Evolutionary conservation across 2,329 filamentous ascomycete species (phyloP).

Genomic region (Blastomyces gilchristii): DNA sequence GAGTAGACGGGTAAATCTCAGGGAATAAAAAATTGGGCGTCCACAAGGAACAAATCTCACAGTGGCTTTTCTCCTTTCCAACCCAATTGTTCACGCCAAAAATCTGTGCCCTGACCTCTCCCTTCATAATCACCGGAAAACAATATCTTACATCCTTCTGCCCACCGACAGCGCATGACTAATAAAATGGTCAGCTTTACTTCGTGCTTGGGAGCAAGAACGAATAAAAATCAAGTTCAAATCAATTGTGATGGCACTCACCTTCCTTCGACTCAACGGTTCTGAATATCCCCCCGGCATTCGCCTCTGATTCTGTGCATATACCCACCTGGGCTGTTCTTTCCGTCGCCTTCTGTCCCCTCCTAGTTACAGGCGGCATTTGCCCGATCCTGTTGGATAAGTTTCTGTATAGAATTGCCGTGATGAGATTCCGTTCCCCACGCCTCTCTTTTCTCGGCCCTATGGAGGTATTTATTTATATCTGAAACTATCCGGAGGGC

Average conservation of each 20-base stretch:
- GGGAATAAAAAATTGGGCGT: not conserved
- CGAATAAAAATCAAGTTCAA: not conserved
- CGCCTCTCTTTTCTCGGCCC: not conserved
- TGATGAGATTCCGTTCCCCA: not conserved
- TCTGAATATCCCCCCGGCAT: not conserved
- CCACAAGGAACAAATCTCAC: constrained; percentile 8
- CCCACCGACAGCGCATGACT: too few species aligned
- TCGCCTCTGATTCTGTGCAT: not conserved
- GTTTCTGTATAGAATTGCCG: not conserved
- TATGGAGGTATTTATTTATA: not conserved
- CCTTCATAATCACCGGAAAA: constrained; percentile 11
- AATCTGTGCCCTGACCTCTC: constrained; percentile 8
- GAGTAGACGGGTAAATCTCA: not conserved
- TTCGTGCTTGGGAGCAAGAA: not conserved
- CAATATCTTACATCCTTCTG: constrained; percentile 13
- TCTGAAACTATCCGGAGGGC: not conserved
- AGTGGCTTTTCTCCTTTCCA: constrained; percentile 12
- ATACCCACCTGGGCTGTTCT: not conserved
- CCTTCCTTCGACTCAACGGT: not conserved
- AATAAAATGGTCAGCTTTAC: not conserved
- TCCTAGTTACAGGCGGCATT: not conserved
- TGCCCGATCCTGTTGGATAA: not conserved
- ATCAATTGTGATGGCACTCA: not conserved
- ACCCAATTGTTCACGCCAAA: constrained; percentile 14
- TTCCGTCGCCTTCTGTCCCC: not conserved